Conservation (phyloP, 768 basidiomycete genomes). For the Suillus alpinus region DNA sequence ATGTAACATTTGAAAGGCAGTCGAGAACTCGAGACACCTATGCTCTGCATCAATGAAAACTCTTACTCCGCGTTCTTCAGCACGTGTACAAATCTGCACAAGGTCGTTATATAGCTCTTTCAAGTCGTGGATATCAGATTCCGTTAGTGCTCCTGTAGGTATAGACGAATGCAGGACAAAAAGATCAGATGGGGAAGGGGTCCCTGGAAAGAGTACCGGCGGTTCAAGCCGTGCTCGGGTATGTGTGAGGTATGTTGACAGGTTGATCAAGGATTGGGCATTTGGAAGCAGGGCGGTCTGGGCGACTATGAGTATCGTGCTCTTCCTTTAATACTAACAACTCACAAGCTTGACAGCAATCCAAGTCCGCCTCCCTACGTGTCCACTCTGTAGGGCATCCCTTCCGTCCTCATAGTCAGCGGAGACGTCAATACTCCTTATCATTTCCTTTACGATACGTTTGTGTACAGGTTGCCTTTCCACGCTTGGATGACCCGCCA, state of each 20-base stretch:
- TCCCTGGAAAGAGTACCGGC: conserved; percentile 66
- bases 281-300: conserved; percentile 72
- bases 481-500: conserved; percentile 29
- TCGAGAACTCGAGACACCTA: conserved; percentile 36
- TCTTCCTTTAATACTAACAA: conserved; percentile 1
- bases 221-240: conserved; percentile 34
- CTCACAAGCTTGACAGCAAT: conserved; percentile 83
- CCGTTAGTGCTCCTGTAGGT: conserved; percentile 34
- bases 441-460: conserved; percentile 70
- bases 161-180: conserved; percentile 38
- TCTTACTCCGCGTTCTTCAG: conserved; percentile 58
- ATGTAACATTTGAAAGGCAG: background rate
- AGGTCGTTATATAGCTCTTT: conserved; percentile 62
- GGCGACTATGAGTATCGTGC: background rate
- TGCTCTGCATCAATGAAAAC: conserved; percentile 87
- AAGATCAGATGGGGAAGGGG: conserved; percentile 57
- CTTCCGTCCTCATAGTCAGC: conserved; percentile 72
- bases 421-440: conserved; percentile 72
- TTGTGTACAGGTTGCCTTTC: conserved; percentile 44
- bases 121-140: conserved; percentile 59
- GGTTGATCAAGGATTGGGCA: conserved; percentile 53
- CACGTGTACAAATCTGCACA: conserved; percentile 59
- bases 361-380: conserved; percentile 61
- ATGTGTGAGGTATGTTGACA: conserved; percentile 57
- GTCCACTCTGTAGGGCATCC: conserved; percentile 19